A percentile compares a stretch with the other conserved stretches of the same genome.
Conservation (phyloP, 1,284 basidiomycete species). For the Leccinum pachyderme region DNA sequence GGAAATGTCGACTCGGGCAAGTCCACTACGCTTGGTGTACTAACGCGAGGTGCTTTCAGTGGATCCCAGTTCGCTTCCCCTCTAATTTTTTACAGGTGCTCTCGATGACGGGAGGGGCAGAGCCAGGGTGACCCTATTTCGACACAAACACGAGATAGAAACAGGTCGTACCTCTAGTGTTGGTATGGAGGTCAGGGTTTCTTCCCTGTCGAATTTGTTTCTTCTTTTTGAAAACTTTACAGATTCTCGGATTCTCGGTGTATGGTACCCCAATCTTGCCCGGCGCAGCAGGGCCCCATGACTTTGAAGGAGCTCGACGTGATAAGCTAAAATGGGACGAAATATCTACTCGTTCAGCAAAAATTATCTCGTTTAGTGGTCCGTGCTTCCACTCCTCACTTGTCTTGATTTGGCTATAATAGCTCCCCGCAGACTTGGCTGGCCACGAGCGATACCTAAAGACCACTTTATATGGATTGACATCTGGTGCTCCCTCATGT, state of each 20-base stretch:
- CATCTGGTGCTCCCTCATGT: constrained; percentile 92
- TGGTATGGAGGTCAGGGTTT: constrained; percentile 80
- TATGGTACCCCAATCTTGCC: constrained; percentile 78
- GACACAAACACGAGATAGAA: constrained; percentile 98
- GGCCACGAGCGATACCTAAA: constrained; percentile 90
- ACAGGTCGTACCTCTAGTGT: constrained; percentile 93
- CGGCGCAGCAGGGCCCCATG: constrained; percentile 49
- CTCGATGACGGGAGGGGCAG: constrained; percentile 95
- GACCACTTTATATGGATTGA: constrained; percentile 94
- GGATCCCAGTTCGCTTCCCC: background rate
- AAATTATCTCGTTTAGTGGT: constrained; percentile 95
- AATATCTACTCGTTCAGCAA: constrained; percentile 87
- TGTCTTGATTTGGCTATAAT: background rate
- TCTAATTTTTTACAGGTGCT: constrained; percentile 52
- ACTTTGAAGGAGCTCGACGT: constrained; percentile 63
- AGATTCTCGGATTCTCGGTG: constrained; percentile 86
- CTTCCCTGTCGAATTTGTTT: background rate
- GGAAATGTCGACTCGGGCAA: constrained; percentile 96
- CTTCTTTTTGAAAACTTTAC: background rate
- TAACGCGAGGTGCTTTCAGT: constrained; percentile 60
- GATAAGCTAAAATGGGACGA: constrained; percentile 96
- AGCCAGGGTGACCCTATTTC: constrained; percentile 89
- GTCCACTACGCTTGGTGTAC: constrained; percentile 88
- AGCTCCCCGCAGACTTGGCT: constrained; percentile 64
- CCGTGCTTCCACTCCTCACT: constrained; percentile 2